Evolutionary conservation across 108 stramenopile species (phyloP), one percentile per base, ranked within the genome.

Genomic region (Stephanodiscus triporus): DNA sequence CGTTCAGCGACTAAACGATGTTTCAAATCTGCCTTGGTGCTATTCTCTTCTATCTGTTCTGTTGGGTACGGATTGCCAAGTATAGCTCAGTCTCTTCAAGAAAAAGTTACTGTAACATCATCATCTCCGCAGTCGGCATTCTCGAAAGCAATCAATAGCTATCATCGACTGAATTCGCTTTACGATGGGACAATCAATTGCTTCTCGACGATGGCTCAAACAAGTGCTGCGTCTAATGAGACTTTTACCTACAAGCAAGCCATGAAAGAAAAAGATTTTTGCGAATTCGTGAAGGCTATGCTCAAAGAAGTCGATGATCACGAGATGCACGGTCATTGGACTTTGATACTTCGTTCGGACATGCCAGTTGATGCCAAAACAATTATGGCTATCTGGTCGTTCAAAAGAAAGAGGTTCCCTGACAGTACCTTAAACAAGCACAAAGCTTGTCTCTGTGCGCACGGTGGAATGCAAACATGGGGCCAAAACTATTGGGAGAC

Each of bases 401-500:
- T 78, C 27, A 71, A 72, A 20, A 0, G 68, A 0, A 78, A 78
- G 59, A 29, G 70, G 13, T n/a, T 8, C 32, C 77, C 70, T 22
- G 38, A 72, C 22, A 70, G 76, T 4, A 23, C n/a, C 4, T n/a
- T 77, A 0, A 55, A 47, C 43, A 78, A 78, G 42, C 70, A 66
- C 27, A 72, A 78, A 22, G 77, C 53, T 9, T 38, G 77, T 0
- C 50, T 47, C 27, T 77, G 76, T 51, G 67, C 67, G 0, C 75
- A 76, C 24, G 67, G 75, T n/a, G 75, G 75, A 3, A 69, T 69
- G 67, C 78, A 79, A 47, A 51, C 73, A 40, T 73, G 72, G 71
- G 72, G 78, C 14, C 81, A 84, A 14, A 76, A 88, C 72, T 85
- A 76, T 58, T 80, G 59, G 60, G 84, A 87, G 54, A 85, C 87